Evolutionary conservation across 306 rosid genomes (phyloP), one percentile per base, ranked within the genome.

Genomic region (Quercus glauca): DNA sequence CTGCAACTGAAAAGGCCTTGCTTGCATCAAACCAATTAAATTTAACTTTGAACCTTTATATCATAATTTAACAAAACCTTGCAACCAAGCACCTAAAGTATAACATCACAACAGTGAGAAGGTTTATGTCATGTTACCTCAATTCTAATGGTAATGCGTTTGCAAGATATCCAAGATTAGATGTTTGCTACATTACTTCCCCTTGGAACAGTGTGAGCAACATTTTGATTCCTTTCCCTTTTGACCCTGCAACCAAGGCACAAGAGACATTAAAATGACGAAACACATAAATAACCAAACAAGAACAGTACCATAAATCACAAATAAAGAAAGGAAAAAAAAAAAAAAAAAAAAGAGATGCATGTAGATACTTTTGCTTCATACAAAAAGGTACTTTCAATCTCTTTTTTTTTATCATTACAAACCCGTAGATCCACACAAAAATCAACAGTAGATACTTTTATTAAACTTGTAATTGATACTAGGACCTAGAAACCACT

Each of bases 211-310:
- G 26, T 15, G 23, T 6, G 10, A 43, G 73, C 4, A 71, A 59
- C 61, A 49, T 55, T 68, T 49, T 31, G 73, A 35, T 14, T 31
- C 80, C 69, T 79, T 1, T 26, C n/a, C 70, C 61, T 61, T 55
- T 75, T 81, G 51, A 70, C 71, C 85, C 92, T 87, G 90, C 80
- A 87, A 59, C 65, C 55, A 77, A 80, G 74, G 49, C 28, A 55
- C 57, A 25, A 64, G 26, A 67, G 75, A 71, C 58, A 35, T 17
- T 41, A 2, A 37, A 64, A 35, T 26, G 73, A 53, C 26, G 35
- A 58, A 51, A 53, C 18, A 31, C 15, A 29, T 21, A 17, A 29
- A 37, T 29, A 31, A 31, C 45, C 71, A 31, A 65, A 31, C 43
- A 64, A 64, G 70, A 64, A 64, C 45, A 1, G 33, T 3, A 61